A percentile compares a stretch with the other conserved stretches of the same genome.
Conservation (phyloP, 371 early-diverging fungal species). For the Zopfochytrium polystomum region DNA sequence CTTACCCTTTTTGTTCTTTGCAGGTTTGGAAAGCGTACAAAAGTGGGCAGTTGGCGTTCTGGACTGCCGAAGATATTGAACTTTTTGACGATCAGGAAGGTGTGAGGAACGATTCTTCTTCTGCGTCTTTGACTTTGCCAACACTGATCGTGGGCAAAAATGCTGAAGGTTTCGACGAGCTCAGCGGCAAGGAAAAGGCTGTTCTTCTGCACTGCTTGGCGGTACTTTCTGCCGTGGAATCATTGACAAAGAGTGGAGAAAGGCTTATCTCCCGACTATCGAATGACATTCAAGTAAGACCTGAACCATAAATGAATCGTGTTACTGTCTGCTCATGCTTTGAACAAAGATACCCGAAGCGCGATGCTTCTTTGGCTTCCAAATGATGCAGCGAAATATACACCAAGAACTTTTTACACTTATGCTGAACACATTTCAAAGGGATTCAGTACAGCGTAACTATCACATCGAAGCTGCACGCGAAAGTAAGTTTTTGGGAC, state of each 20-base stretch:
- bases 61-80: conserved; percentile 49
- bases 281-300: conserved; percentile 38
- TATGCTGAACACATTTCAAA: conserved; percentile 28
- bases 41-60: conserved; percentile 44
- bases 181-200: conserved; percentile 31
- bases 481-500: conserved; percentile 21
- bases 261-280: conserved; percentile 24
- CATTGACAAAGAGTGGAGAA: conserved; percentile 5
- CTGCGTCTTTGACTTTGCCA: neutral
- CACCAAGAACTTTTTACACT: conserved; percentile 39
- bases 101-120: conserved; percentile 1
- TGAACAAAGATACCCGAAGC: conserved; percentile 36
- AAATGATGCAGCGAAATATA: conserved; percentile 47
- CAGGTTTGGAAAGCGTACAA: conserved; percentile 48
- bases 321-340: too few species aligned
- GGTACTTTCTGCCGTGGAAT: conserved; percentile 13
- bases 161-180: conserved; percentile 17
- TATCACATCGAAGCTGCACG: conserved; percentile 15
- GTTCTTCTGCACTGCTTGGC: conserved; percentile 24
- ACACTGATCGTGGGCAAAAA: neutral
- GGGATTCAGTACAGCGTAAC: conserved; percentile 19
- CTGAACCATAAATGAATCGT: too few species aligned
- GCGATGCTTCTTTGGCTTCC: conserved; percentile 47
- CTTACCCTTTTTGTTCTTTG: neutral
- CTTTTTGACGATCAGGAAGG: conserved; percentile 43